These are phyloP conservation scores for Penicillium sp. DNA, from an alignment of 2,329 filamentous ascomycete species.

Conservation along the genomic window DNA sequence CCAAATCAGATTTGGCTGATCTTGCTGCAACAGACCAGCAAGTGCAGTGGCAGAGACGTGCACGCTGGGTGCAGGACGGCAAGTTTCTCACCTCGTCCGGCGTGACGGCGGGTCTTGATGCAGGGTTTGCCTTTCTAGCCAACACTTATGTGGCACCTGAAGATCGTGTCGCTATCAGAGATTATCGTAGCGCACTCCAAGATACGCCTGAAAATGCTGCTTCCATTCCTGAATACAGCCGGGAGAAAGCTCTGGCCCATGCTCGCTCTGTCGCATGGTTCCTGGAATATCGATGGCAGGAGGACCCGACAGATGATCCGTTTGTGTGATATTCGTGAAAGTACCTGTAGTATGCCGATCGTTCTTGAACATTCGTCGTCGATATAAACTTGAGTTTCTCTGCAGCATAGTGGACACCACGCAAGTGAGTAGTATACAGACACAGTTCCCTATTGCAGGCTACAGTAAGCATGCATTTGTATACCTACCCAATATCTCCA, in stretches of 20 bases:
- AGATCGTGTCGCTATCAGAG: neutral
- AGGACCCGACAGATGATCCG: neutral
- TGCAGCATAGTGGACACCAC: too few species aligned
- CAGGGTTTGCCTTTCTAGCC: conserved; percentile 4
- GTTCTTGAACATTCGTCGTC: too few species aligned
- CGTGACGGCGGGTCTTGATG: conserved; percentile 5
- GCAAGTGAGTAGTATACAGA: too few species aligned
- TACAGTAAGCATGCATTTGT: too few species aligned
- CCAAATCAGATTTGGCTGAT: neutral
- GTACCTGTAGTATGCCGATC: too few species aligned
- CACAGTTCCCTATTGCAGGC: too few species aligned
- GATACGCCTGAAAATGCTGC: neutral
- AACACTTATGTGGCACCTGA: neutral
- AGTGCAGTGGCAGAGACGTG: conserved; percentile 4
- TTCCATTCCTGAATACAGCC: neutral
- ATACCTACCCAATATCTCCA: too few species aligned
- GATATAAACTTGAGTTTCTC: too few species aligned
- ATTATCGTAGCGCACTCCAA: too few species aligned
- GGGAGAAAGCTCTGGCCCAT: neutral
- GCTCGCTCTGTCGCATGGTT: neutral
- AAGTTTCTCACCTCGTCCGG: conserved; percentile 8
- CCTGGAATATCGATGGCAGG: neutral
- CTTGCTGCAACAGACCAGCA: neutral
- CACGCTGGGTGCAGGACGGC: conserved; percentile 6
- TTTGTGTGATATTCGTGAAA: too few species aligned